These are phyloP conservation scores for Penicillium sp. DNA, from an alignment of 2,329 filamentous ascomycete genomes.

Conservation along the genomic window DNA sequence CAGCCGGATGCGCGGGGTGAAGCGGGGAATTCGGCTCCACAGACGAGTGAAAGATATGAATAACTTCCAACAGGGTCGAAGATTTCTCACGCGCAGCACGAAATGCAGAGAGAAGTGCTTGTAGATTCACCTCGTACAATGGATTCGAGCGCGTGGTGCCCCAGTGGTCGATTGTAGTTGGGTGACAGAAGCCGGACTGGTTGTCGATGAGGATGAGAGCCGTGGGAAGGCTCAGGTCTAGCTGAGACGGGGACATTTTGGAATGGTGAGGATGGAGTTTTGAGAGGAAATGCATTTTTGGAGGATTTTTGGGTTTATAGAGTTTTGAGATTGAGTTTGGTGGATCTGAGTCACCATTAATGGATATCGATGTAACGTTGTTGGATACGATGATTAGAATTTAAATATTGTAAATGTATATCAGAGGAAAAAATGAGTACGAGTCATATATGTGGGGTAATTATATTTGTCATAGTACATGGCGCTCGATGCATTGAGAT, in stretches of 20 bases:
- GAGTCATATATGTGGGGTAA: too few relatives aligned
- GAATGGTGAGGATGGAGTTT: background rate
- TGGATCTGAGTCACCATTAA: too few relatives aligned
- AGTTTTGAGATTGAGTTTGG: too few relatives aligned
- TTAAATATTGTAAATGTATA: too few relatives aligned
- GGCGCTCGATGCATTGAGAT: too few relatives aligned
- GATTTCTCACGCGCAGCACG: constrained; percentile 22
- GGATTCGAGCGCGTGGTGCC: constrained; percentile 43
- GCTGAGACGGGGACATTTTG: constrained; percentile 12
- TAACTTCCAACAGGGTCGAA: constrained; percentile 29
- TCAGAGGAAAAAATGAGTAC: too few relatives aligned
- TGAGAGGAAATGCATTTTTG: background rate
- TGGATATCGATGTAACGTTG: too few relatives aligned
- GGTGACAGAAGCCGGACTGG: constrained; percentile 41
- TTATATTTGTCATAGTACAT: too few relatives aligned
- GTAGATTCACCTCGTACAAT: constrained; percentile 41
- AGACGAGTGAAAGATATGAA: constrained; percentile 46
- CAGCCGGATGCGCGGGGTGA: constrained; percentile 30
- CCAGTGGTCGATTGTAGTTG: constrained; percentile 31
- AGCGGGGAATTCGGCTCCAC: constrained; percentile 31
- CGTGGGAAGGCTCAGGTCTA: constrained; percentile 29
- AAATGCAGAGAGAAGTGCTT: constrained; percentile 35
- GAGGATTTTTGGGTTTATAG: background rate
- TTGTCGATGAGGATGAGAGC: constrained; percentile 47
- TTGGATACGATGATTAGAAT: too few relatives aligned